These are phyloP conservation scores for Epichloe uncinata DNA, from an alignment of 2,329 filamentous ascomycete species.

Conservation along the genomic window DNA sequence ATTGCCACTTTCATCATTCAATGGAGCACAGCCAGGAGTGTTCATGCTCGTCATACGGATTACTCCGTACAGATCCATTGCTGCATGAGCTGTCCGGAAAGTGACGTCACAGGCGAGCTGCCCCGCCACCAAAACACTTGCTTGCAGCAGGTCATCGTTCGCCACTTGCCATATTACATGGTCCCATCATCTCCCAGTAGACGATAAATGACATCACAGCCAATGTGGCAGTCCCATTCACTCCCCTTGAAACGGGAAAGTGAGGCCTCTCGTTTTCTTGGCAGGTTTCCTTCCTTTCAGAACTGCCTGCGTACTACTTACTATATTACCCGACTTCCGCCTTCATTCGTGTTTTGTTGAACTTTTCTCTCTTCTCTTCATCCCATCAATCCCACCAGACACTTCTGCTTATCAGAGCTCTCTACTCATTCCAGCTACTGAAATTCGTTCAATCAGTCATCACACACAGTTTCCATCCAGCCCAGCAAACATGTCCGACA, in stretches of 20 bases:
- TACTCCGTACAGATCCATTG: background rate
- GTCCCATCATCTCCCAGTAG: background rate
- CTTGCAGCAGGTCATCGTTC: background rate
- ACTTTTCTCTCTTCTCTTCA: background rate
- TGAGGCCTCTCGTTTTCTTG: background rate
- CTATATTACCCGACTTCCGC: slow-evolving; percentile 1
- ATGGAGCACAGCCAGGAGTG: no score
- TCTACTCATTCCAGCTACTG: background rate
- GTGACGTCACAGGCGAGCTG: slow-evolving; percentile 5
- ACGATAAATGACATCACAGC: slow-evolving; percentile 5
- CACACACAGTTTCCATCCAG: background rate
- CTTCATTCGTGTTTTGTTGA: background rate
- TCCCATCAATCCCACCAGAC: background rate
- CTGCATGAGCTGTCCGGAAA: background rate
- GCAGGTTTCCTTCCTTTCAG: background rate
- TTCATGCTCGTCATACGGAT: background rate
- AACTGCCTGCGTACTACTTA: background rate
- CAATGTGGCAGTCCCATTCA: background rate
- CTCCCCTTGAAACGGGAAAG: background rate
- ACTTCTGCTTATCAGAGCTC: background rate
- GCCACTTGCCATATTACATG: background rate
- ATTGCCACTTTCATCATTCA: no score
- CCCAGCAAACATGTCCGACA: slow-evolving; percentile 15
- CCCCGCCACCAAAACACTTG: background rate
- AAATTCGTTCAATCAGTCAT: background rate